Evolutionary conservation across 169 alveolate species (phyloP), one percentile per base, ranked within the genome.

Genomic region (Neospora caninum): DNA sequence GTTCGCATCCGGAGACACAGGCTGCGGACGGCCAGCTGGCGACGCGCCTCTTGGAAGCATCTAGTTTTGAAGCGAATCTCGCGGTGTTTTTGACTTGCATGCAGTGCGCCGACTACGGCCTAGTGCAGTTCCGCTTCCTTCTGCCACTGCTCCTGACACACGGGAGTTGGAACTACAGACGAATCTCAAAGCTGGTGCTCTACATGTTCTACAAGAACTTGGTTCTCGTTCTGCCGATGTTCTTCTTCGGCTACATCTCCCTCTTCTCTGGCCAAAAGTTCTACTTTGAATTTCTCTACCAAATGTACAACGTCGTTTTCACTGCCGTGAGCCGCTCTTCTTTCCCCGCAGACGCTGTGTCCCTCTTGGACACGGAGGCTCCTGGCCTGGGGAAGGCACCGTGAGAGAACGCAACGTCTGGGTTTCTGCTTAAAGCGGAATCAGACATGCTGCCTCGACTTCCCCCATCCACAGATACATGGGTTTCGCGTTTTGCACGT

Each of bases 191-290:
- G 93, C 96, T 99, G 93, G 99, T 99, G 91, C 96, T 99, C 88
- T 99, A 99, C 96, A 99, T 99, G 98, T 99, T 99, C 96, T 99
- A 99, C 97, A 99, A 99, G 96, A 99, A 99, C 95, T 96, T 99
- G 41, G 98, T 99, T 39, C 98, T 99, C 93, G 98, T 99, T 31
- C 96, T 98, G 82, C 99, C 99, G 18, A 97, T 98, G 92, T 98
- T 98, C 95, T 97, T 97, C 96, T 99, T 97, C 96, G 99, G 99
- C 10, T 98, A 97, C 91, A 87, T 98, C 88, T 97, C 98, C 78
- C 97, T 98, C 58, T 98, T 97, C 96, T 97, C 99, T 64, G 99
- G 99, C 29, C 98, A 99, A 93, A 98, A 99, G 53, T 96, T 99
- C 38, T 98, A 98, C 87, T 96, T 92, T 93, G 99, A 99, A 96